These are phyloP conservation scores for Limnomonas spitsbergensis DNA, from an alignment of 139 green algal genomes.

Conservation along the genomic window DNA sequence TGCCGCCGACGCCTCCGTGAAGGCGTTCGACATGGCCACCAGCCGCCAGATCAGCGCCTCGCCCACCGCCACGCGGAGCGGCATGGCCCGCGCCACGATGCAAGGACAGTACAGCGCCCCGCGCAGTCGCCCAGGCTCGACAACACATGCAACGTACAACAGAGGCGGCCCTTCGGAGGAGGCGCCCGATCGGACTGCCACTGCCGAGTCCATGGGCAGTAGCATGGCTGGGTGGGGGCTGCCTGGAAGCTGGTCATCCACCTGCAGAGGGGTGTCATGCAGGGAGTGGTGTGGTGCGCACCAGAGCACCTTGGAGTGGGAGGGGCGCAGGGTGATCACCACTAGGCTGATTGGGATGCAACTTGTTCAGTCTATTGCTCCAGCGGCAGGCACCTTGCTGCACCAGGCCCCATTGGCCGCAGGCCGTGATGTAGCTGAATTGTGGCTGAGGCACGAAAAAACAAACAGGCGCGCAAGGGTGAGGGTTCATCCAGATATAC, in stretches of 20 bases:
- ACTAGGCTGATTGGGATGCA: too few relatives aligned
- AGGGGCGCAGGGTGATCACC: too few relatives aligned
- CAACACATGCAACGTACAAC: constrained; percentile 16
- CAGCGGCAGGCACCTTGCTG: too few relatives aligned
- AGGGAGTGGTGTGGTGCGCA: constrained; percentile 11
- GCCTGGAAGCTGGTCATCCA: constrained; percentile 72
- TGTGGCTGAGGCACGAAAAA: too few relatives aligned
- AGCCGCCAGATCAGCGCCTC: constrained; percentile 67
- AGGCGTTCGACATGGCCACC: background rate
- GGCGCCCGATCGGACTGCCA: background rate
- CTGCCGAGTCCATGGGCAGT: constrained; percentile 26
- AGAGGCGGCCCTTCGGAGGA: constrained; percentile 10
- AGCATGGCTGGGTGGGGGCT: constrained; percentile 70
- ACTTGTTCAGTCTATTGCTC: too few relatives aligned
- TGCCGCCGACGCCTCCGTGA: background rate
- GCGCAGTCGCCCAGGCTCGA: constrained; percentile 21
- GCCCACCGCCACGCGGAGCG: constrained; percentile 50
- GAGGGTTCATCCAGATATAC: too few relatives aligned
- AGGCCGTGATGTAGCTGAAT: too few relatives aligned
- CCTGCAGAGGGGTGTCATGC: constrained; percentile 48
- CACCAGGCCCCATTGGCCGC: too few relatives aligned
- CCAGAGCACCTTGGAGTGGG: too few relatives aligned
- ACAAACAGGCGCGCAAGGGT: too few relatives aligned
- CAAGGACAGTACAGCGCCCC: constrained; percentile 59
- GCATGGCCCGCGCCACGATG: constrained; percentile 45